Evolutionary conservation across 306 rosid genomes (phyloP), one percentile per base, ranked within the genome.

Genomic region (Sindora glabra): DNA sequence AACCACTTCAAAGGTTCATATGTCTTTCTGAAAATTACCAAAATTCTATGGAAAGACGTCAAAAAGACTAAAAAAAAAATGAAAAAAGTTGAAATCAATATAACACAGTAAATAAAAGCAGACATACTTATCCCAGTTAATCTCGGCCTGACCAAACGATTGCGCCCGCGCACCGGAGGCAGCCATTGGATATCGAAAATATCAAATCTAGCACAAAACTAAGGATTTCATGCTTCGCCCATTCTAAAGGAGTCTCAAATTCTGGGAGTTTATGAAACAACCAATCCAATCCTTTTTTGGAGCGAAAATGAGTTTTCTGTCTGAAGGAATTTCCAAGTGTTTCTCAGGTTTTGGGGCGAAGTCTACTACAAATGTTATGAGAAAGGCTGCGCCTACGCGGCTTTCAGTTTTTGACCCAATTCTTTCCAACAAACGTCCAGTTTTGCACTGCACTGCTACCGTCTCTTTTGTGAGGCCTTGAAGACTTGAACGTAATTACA

Each of bases 41-140:
- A 22, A 19, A 73, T 29, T 15, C n/a, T n/a, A n/a, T n/a, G n/a
- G n/a, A n/a, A n/a, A n/a, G n/a, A n/a, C n/a, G n/a, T 8, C 6
- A 16, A 25, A 9, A 22, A 11, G 8, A 13, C 55, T 61, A 26
- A 37, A 0, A 59, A 46, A n/a, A 48, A 22, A 32, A 39, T 0
- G 14, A 24, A 10, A 3, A 19, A 17, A 22, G 4, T 24, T 9
- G 37, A 45, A 11, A 26, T 34, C 15, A 27, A 34, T 36, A 46
- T 2, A 52, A 39, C 12, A 52, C 48, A 13, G 54, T 22, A 5
- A 29, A 29, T 29, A 29, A 4, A n/a, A n/a, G 10, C 3, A 67
- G 22, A 22, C 79, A 33, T 62, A 91, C 97, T 84, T 85, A 81
- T 87, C 96, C 97, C 97, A 91, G 71, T 81, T 83, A 66, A 91